phyloP scores from a whole-genome alignment of 202 grass and related monocot genomes.

The Zizania palustris region DNA sequence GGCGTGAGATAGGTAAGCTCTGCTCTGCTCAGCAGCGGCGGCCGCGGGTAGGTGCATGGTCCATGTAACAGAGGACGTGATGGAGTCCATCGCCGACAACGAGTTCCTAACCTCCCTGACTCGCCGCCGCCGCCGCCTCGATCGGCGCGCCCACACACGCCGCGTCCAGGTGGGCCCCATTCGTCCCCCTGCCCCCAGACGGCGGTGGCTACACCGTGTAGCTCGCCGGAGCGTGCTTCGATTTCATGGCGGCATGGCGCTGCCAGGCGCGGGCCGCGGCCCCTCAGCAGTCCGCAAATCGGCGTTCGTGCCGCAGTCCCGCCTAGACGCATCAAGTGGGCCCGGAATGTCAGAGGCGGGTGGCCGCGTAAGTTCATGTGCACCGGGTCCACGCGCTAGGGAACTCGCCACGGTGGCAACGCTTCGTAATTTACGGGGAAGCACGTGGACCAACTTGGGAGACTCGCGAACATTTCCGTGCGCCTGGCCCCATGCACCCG shows the following conservation, averaged over 20 bases:
- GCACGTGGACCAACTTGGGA: background rate
- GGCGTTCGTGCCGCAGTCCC: background rate
- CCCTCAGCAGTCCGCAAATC: background rate
- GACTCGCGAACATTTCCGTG: background rate
- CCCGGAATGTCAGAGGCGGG: background rate
- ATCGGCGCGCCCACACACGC: background rate
- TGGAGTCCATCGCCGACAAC: conserved; percentile 20
- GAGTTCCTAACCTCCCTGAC: conserved; percentile 19
- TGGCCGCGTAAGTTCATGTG: background rate
- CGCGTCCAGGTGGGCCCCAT: background rate
- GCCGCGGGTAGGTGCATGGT: conserved; percentile 6
- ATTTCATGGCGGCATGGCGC: background rate
- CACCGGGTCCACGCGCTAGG: background rate
- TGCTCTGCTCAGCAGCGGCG: background rate
- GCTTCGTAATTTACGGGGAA: background rate
- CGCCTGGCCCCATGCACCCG: background rate
- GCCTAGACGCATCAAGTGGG: background rate
- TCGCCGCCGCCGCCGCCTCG: no score
- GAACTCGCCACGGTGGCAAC: background rate
- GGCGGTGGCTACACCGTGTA: background rate
- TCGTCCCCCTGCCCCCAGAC: background rate
- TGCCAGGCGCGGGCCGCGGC: background rate
- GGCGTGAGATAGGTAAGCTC: background rate
- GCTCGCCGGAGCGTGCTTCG: background rate
- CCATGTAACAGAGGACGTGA: conserved; percentile 6